Evolutionary conservation across 2,329 filamentous ascomycete genomes (phyloP), one percentile per base, ranked within the genome.

Genomic region (Aureobasidium leucospermi): DNA sequence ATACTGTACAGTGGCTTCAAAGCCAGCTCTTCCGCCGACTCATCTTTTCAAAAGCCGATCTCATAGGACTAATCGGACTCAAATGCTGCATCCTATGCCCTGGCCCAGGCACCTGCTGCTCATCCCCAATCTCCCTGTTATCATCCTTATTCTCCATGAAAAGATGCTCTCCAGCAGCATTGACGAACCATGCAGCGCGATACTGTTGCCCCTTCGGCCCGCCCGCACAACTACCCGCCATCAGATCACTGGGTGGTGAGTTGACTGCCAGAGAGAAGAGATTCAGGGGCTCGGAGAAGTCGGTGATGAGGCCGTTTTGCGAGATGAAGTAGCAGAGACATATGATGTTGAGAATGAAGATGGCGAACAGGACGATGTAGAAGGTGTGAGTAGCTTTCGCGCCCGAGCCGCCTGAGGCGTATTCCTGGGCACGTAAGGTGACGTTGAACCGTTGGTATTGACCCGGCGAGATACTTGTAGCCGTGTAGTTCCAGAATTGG

Each of bases 251-350:
- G 0, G 79, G 78, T 0, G 83, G 83, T 29, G 77, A 81, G 67
- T 90, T 90, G 56, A 92, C 77, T 1, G 87, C 86, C 0, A 91
- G 73, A 0, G 84, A 78, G 66, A 92, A 91, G 2, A 91, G 74
- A 67, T 91, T 91, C 58, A 86, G 83, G 0, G 88, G 87, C 66
- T 93, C 88, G 0, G 85, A 88, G 67, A 88, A 91, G 73, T 93
- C 89, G 0, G 87, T 91, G 7, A 93, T 82, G 23, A 89, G 79
- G 0, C 83, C 82, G 68, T 63, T 80, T 57, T 82, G 76, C 48
- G 81, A 67, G 53, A 86, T 69, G 63, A 87, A 78, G 71, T 90
- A 90, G 2, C 75, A 67, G 0, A 90, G 74, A 60, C 86, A 88
- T 41, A 86, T 74, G 29, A 85, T 61, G 68, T 89, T 91, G 65